These are phyloP conservation scores for Fusarium subglutinans DNA, from an alignment of 2,329 filamentous ascomycete species.

Conservation along the genomic window DNA sequence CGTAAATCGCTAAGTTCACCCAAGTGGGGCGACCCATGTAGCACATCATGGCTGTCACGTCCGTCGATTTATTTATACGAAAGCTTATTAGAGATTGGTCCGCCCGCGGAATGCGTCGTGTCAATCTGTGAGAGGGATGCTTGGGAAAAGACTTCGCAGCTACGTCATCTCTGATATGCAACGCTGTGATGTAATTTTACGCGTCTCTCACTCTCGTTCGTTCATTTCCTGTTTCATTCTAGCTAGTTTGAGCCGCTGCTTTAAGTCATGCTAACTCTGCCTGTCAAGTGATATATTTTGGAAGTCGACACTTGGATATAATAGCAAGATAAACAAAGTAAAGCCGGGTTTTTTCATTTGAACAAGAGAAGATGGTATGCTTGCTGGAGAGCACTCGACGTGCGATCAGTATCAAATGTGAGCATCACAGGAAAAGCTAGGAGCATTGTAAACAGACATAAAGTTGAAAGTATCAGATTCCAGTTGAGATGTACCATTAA, in stretches of 20 bases:
- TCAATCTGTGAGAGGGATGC: neutral
- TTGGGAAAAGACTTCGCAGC: neutral
- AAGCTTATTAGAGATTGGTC: neutral
- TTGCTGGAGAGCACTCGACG: fast-evolving
- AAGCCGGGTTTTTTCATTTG: fast-evolving
- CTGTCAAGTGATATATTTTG: too few relatives aligned
- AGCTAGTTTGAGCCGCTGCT: too few relatives aligned
- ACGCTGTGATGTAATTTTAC: neutral
- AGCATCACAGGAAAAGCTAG: too few relatives aligned
- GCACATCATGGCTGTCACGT: neutral
- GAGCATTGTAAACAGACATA: neutral
- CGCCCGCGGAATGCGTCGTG: neutral
- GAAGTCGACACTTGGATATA: fast-evolving
- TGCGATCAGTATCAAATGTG: fast-evolving
- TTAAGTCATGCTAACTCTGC: too few relatives aligned
- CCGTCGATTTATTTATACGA: neutral
- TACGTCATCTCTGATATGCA: neutral
- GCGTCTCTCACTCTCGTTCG: neutral
- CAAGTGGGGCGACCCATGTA: neutral
- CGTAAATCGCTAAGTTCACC: neutral
- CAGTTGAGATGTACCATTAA: fast-evolving
- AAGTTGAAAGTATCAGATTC: fast-evolving
- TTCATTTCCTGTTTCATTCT: neutral
- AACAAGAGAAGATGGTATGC: too few relatives aligned
- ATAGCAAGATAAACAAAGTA: neutral